Base-by-base conservation (phyloP, 2,329 filamentous ascomycete species). In the Epichloe glyceriae region DNA sequence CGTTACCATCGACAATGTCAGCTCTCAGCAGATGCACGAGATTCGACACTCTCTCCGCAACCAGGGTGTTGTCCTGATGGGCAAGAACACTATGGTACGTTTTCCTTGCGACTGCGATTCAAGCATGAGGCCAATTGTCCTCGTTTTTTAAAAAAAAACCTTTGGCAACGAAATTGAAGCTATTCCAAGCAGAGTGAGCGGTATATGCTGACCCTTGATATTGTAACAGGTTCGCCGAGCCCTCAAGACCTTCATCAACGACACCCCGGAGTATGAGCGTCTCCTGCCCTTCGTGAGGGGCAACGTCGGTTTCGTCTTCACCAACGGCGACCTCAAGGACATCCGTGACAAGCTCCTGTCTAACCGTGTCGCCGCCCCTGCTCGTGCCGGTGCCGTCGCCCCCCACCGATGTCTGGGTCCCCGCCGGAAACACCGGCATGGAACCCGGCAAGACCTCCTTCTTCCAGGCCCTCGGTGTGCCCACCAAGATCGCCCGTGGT, bases 401-500 rank as follows among this genome's bases (percentile, higher is more conserved):
- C 62, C 93, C 94, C 61, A 74, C 70, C 67, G 94, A 98, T 73
- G 93, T 98, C 71, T 98, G 76, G 79, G 73, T 98, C 62, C 93
- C 93, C 61, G 93, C 90, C 64, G 93, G 93, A 75, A 98, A 98
- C 86, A 98, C 93, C 67, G 93, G 93, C 78, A 98, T 98, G 93
- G 93, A 98, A 76, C 94, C 93, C 71, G 94, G 94, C 75, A 98
- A 98, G 87, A 98, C 93, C 69, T 97, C 93, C 71, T 98, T 98
- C 89, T 98, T 98, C 90, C 93, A 98, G 85, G 93, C 93, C 67
- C 93, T 98, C 75, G 91, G 91, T 88, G 89, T 98, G 71, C 93
- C 93, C 70, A 98, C 93, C 83, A 98, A 98, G 89, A 98, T 98
- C 78, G 93, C 93, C 71, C 93, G 93, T 95, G 94, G 93, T 94